Evolutionary conservation across 306 rosid species (phyloP).

Genomic region (Lagenaria siceraria): DNA sequence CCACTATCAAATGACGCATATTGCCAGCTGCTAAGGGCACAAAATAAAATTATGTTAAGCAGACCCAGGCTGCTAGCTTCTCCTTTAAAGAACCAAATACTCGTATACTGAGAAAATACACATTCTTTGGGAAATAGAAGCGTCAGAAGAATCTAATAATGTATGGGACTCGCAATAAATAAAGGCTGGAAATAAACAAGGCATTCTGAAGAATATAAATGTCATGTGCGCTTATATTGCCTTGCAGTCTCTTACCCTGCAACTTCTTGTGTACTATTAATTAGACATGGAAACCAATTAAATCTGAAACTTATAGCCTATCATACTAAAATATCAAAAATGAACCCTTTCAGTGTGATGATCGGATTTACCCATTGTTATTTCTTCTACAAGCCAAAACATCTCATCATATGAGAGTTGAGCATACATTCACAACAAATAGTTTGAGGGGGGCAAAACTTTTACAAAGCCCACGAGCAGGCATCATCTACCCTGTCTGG

Average conservation of each 20-base stretch:
- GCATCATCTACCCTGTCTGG: neutral
- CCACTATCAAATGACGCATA: slow-evolving; percentile 88
- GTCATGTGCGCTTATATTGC: neutral
- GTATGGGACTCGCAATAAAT: neutral
- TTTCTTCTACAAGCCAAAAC: neutral
- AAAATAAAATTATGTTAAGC: slow-evolving; percentile 4
- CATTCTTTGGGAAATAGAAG: neutral
- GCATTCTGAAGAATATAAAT: neutral
- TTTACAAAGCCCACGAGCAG: neutral
- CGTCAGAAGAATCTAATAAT: neutral
- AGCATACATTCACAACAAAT: neutral
- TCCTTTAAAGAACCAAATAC: neutral
- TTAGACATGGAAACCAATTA: neutral
- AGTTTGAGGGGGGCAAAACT: neutral
- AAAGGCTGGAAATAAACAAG: neutral
- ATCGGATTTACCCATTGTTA: neutral
- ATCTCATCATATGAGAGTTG: neutral
- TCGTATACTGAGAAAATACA: neutral
- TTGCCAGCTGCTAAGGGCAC: slow-evolving; percentile 65
- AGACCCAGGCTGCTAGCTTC: neutral
- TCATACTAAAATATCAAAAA: slow-evolving; percentile 3
- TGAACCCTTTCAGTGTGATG: neutral
- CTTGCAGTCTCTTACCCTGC: neutral
- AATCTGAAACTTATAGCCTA: neutral
- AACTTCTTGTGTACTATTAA: neutral